A percentile compares a stretch with the other conserved stretches of the same genome.
phyloP scores from a whole-genome alignment of 441 rosid genomes.

The California macrophylla region DNA sequence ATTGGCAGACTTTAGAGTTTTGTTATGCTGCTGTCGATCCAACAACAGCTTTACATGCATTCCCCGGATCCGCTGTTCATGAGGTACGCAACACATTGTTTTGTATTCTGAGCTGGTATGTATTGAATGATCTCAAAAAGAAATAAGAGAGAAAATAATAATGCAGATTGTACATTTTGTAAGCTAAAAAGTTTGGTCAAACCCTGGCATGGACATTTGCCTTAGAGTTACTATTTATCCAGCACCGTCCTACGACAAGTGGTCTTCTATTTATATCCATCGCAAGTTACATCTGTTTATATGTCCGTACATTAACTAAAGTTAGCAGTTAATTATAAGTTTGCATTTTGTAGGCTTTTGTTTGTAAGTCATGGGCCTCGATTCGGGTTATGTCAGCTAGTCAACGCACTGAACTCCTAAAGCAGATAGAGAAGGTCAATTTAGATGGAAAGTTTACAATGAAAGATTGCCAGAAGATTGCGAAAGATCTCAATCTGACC shows the following conservation, averaged over 20 bases:
- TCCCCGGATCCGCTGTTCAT: constrained; percentile 89
- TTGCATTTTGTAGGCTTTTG: constrained; percentile 50
- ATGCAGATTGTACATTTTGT: background rate
- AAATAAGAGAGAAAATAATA: background rate
- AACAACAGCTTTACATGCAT: constrained; percentile 73
- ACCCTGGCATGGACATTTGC: constrained; percentile 1
- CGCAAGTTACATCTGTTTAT: background rate
- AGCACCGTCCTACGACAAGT: background rate
- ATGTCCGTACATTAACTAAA: background rate
- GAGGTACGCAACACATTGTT: constrained; percentile 47
- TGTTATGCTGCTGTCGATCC: constrained; percentile 89
- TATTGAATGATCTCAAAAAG: background rate
- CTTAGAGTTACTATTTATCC: constrained; percentile 1
- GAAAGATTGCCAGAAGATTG: constrained; percentile 70
- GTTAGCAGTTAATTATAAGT: background rate
- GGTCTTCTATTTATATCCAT: background rate
- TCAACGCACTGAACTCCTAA: constrained; percentile 65
- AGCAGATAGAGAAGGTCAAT: constrained; percentile 35
- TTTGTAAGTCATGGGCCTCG: constrained; percentile 73
- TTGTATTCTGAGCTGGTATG: constrained; percentile 9
- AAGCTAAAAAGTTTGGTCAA: constrained; percentile 3
- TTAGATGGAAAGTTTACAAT: constrained; percentile 48
- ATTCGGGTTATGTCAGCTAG: constrained; percentile 65
- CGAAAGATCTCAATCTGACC: constrained; percentile 71
- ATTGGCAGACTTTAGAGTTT: constrained; percentile 90